phyloP scores from a whole-genome alignment of 106 monocot genomes.

The Dendrobium catenatum region DNA sequence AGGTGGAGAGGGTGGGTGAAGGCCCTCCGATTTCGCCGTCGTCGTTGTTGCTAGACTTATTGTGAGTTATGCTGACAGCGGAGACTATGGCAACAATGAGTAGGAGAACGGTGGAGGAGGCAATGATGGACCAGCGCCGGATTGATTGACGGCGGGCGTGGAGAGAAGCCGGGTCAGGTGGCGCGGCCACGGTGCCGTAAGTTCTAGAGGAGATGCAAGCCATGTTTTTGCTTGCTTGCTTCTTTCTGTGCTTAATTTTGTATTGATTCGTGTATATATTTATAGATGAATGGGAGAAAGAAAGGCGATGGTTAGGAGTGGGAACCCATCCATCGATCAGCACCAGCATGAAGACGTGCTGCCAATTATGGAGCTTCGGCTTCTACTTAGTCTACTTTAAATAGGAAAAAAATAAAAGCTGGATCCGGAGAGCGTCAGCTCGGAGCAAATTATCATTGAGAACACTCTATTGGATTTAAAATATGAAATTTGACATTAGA shows the following conservation, averaged over 20 bases:
- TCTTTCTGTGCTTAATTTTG: neutral
- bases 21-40: neutral
- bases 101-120: constrained; percentile 5
- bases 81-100: neutral
- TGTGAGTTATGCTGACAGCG: neutral
- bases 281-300: neutral
- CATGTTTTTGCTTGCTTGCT: neutral
- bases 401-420: too few relatives aligned
- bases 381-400: neutral
- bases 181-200: neutral
- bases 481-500: too few relatives aligned
- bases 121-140: constrained; percentile 11
- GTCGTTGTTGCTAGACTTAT: neutral
- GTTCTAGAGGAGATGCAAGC: neutral
- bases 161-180: neutral
- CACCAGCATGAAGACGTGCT: neutral
- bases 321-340: neutral
- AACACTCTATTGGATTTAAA: too few relatives aligned
- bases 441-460: too few relatives aligned
- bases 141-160: constrained; percentile 12
- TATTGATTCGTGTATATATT: neutral
- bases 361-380: neutral
- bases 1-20: neutral
- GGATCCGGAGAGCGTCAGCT: too few relatives aligned
- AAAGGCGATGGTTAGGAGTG: neutral